Evolutionary conservation across 225 moss, liverwort and hornwort species (phyloP).

Genomic region (Sphagnum contortum): DNA sequence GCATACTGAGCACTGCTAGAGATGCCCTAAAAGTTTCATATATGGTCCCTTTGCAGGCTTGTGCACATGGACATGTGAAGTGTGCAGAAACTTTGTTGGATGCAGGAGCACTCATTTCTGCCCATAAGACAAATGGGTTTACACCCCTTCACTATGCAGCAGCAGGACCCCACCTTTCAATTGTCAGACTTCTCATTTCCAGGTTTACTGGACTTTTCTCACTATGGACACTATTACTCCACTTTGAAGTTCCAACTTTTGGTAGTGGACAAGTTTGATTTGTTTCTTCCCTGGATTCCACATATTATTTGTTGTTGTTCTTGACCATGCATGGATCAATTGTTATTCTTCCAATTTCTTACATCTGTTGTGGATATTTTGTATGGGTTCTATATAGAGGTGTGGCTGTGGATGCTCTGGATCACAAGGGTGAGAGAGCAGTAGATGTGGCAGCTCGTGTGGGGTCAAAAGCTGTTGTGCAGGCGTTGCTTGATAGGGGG

Average conservation of each 20-base stretch:
- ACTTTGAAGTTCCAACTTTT: too few species aligned
- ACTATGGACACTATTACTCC: too few species aligned
- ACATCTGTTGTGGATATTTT: too few species aligned
- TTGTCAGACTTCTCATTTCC: conserved; percentile 34
- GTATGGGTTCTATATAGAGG: conserved; percentile 14
- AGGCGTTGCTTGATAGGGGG: conserved; percentile 25
- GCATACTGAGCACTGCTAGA: too few species aligned
- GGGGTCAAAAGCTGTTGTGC: conserved; percentile 28
- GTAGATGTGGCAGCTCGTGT: conserved; percentile 44
- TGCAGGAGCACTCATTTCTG: conserved; percentile 32
- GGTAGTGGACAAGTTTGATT: too few species aligned
- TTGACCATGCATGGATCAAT: too few species aligned
- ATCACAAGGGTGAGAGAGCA: conserved; percentile 47
- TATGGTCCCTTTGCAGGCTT: conserved; percentile 17
- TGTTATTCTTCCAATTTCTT: too few species aligned
- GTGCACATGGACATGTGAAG: conserved; percentile 39
- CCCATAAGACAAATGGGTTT: conserved; percentile 53
- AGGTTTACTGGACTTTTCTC: conserved; percentile 9
- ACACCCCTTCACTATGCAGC: conserved; percentile 50
- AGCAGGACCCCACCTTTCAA: conserved; percentile 32
- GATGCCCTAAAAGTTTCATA: not conserved
- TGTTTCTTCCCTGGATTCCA: too few species aligned
- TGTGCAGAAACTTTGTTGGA: conserved; percentile 42
- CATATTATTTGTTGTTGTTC: too few species aligned
- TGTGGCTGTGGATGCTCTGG: conserved; percentile 34